Evolutionary conservation across 2,329 filamentous ascomycete genomes (phyloP), one percentile per base, ranked within the genome.

Genomic region (Gremmenia infestans): DNA sequence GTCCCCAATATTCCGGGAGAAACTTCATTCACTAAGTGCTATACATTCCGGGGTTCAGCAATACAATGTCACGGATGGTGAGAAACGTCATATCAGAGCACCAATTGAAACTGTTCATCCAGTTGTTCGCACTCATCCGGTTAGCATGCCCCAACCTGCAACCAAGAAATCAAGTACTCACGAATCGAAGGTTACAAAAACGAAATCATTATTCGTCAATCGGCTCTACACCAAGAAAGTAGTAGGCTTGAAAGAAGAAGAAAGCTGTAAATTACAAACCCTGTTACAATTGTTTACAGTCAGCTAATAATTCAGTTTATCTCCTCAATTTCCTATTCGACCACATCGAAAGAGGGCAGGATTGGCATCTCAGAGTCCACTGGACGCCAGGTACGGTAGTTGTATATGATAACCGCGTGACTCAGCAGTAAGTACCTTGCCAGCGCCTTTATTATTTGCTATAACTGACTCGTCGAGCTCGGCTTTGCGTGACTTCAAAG

Each of bases 11-110:
- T 93, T 95, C 76, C 82, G 81, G 67, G 81, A 89, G 76, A 78
- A 89, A 25, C 75, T 95, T 37, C 89, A 95, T 60, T 89, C 89
- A 0, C 75, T 95, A 39, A 80, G 82, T 66, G 90, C 89, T 0
- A 82, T 88, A 0, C 90, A 95, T 71, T 93, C 88, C 1, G 89
- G 85, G 43, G 74, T 83, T 53, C 89, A 94, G 72, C 90, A 95
- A 86, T 86, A 42, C 82, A 86, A 37, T 82, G 39, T 81, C 23
- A 85, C 76, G 82, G 28, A 32, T 9, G 42, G 87, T 85, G 4
- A 82, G 87, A 46, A 81, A 91, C 65, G 83, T 86, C 59, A 79
- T 89, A n/a, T 48, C 47, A 81, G 89, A 28, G 87, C 91, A 60
- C 87, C 89, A 0, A 82, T 92, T 2, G 78, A 81, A 5, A 85